A percentile compares a stretch with the other conserved stretches of the same genome.
Evolutionary conservation across 139 green algal species (phyloP).

Genomic region (Micractinium conductrix): DNA sequence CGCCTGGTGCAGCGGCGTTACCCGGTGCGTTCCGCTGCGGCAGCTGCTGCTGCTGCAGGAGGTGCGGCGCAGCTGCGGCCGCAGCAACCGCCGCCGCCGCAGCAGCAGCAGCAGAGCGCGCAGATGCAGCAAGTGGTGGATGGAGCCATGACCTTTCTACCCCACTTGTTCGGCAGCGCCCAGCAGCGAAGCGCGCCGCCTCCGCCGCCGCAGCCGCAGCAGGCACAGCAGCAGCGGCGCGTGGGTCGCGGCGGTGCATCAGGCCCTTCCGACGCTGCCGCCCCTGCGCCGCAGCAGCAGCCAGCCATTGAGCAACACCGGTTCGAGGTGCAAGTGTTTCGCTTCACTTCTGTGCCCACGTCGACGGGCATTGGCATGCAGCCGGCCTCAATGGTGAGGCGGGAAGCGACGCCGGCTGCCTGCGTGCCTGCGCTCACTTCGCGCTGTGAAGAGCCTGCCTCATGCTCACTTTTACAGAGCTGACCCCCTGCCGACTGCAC

Average conservation of each 20-base stretch:
- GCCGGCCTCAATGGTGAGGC: neutral
- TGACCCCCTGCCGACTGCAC: no score
- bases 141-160: no score
- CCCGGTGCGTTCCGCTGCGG: neutral
- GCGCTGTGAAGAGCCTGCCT: no score
- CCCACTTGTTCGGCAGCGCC: no score
- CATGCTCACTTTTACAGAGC: no score
- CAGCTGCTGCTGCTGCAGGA: neutral
- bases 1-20: slow-evolving; percentile 2
- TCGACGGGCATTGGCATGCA: neutral
- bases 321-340: slow-evolving; percentile 1
- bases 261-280: neutral
- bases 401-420: neutral
- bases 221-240: neutral
- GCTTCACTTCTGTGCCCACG: neutral
- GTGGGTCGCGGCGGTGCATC: neutral
- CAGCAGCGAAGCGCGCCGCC: neutral
- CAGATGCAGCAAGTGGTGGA: no score
- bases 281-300: neutral
- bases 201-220: neutral
- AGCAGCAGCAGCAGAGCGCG: neutral
- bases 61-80: neutral
- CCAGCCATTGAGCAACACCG: neutral
- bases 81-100: neutral
- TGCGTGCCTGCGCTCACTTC: no score